Base-by-base conservation (phyloP, 805 yeast genomes). In the Aciculoconidium aculeatum region DNA sequence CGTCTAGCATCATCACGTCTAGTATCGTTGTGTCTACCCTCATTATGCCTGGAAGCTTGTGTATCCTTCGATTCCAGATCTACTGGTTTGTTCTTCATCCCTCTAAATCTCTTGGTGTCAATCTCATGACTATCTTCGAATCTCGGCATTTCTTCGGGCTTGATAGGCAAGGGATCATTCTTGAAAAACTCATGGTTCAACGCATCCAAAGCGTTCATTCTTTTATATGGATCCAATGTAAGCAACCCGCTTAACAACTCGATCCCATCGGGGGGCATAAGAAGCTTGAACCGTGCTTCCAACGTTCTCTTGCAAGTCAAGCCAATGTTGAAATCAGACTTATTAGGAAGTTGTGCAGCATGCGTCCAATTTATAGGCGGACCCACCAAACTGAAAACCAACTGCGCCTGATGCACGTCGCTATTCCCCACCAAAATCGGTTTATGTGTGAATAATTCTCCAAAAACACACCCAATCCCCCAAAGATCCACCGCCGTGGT, bases 401-500 rank as follows among this genome's bases (percentile, higher is more conserved):
- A 65, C 43, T 78, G 79, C 0, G 92, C 84, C 59, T 92, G 99
- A 51, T 90, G 94, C 7, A 80, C 53, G 51, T 92, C 98, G 1
- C 92, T 72, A 24, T 71, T 63, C 0, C 98, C 99, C 23, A 79
- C 87, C 27, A 92, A 53, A 10, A 92, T 80, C 1, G 98, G 98
- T 41, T 72, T 75, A 37, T 75, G 72, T 17, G 75, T 76, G 57
- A 82, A 90, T 48, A 88, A 67, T 56, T 92, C 99, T 0, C 86
- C 98, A 49, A 92, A 79, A 0, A 92, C 90, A 58, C 98, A 92
- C 1, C 97, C 97, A 12, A 85, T 72, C 0, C 97, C 96, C 99
- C 99, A 92, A 59, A 92, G 72, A 56, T 92, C 99, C 8, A 90
- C 90, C 0, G 97, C 94, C 0, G 96, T 83, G 2, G 96, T 87